phyloP scores from a whole-genome alignment of 1,284 basidiomycete species.

The Pyrrhoderma noxium region DNA sequence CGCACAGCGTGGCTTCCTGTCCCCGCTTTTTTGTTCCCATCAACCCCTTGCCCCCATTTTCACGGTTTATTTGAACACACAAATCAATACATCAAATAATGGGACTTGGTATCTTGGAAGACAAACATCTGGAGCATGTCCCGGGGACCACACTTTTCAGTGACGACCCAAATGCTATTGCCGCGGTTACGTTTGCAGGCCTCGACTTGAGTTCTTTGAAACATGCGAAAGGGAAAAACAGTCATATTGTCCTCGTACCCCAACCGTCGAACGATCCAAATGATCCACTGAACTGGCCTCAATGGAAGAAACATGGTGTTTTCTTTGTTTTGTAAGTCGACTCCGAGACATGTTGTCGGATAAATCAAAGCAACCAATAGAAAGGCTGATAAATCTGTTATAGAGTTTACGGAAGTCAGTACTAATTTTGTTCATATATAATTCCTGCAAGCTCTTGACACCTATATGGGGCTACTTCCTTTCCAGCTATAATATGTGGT shows the following conservation, averaged over 20 bases:
- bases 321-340: constrained; percentile 12
- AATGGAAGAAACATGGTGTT: constrained; percentile 22
- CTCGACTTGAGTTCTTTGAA: constrained; percentile 19
- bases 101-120: constrained; percentile 22
- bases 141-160: constrained; percentile 23
- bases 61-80: not conserved
- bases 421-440: not conserved
- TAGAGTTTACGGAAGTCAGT: constrained; percentile 20
- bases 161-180: constrained; percentile 22
- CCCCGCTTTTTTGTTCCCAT: not conserved
- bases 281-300: constrained; percentile 23
- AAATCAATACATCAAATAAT: constrained; percentile 12
- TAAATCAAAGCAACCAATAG: not conserved
- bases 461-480: not conserved
- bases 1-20: not conserved
- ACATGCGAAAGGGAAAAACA: constrained; percentile 20
- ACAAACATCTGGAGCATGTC: constrained; percentile 18
- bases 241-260: constrained; percentile 23
- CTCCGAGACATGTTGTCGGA: not conserved
- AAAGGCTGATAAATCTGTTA: not conserved
- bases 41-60: not conserved
- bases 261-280: constrained; percentile 23
- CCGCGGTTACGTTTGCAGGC: constrained; percentile 15
- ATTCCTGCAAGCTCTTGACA: constrained; percentile 3
- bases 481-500: constrained; percentile 20